Conservation (phyloP, 2,329 filamentous ascomycete species). For the Colletotrichum sojae region DNA sequence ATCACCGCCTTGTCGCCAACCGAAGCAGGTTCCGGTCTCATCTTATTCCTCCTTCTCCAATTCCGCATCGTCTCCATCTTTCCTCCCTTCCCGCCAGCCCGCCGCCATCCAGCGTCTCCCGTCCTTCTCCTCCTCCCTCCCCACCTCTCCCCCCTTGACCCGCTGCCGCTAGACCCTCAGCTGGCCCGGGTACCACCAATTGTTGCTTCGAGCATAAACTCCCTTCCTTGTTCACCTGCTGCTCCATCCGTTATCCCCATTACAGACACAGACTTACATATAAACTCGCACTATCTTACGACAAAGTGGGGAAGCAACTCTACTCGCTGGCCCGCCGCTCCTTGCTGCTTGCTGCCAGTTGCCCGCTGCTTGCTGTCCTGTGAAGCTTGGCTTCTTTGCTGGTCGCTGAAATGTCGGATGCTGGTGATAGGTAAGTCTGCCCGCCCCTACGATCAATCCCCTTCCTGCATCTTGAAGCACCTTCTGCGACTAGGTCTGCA, state of each 20-base stretch:
- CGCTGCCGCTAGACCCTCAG: conserved; percentile 13
- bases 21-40: conserved; percentile 23
- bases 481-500: background rate
- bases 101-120: background rate
- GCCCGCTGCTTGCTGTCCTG: background rate
- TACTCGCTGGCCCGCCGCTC: conserved; percentile 29
- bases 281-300: conserved; percentile 39
- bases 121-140: background rate
- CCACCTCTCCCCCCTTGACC: conserved; percentile 10
- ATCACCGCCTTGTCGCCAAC: conserved; percentile 22
- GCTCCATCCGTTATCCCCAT: conserved; percentile 26
- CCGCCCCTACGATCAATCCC: conserved; percentile 7
- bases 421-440: conserved; percentile 52
- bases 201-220: conserved; percentile 32
- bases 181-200: conserved; percentile 21
- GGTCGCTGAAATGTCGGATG: conserved; percentile 51
- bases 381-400: conserved; percentile 30
- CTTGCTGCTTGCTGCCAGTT: background rate
- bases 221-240: conserved; percentile 26
- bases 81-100: background rate
- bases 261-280: conserved; percentile 26
- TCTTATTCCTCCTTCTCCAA: conserved; percentile 7
- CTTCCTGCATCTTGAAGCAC: background rate
- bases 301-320: conserved; percentile 33
- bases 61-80: conserved; percentile 3